These are phyloP conservation scores for Sungouiozyma ichnusensis DNA, from an alignment of 805 yeast genomes.

Conservation along the genomic window DNA sequence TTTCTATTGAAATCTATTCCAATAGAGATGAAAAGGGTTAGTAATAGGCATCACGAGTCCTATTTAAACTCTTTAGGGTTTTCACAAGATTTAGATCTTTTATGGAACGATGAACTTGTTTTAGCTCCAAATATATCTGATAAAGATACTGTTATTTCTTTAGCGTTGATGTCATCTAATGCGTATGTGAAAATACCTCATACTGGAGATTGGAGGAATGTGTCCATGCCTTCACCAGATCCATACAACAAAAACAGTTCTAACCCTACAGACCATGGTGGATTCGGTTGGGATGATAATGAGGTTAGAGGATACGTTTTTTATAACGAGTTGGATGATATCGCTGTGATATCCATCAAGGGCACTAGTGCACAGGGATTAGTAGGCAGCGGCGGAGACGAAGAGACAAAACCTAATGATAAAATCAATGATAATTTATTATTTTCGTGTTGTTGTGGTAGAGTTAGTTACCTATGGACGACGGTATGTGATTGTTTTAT, in stretches of 20 bases:
- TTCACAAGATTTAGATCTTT: background rate
- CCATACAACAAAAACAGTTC: background rate
- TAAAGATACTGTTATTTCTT: slow-evolving; percentile 54
- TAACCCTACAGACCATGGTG: slow-evolving; percentile 37
- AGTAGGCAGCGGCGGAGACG: slow-evolving; percentile 66
- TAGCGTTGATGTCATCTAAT: slow-evolving; percentile 82
- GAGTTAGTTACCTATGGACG: slow-evolving; percentile 83
- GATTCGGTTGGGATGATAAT: slow-evolving; percentile 78
- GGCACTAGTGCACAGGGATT: slow-evolving; percentile 84
- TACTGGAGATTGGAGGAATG: slow-evolving; percentile 81
- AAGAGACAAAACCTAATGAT: slow-evolving; percentile 63
- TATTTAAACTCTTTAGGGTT: slow-evolving; percentile 48
- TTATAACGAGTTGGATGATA: slow-evolving; percentile 44
- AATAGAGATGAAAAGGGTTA: slow-evolving; percentile 30
- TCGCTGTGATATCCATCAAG: slow-evolving; percentile 70
- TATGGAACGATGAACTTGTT: slow-evolving; percentile 28
- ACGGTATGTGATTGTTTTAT: slow-evolving; percentile 92
- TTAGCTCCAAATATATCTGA: slow-evolving; percentile 72
- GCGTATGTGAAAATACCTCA: slow-evolving; percentile 77
- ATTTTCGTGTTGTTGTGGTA: slow-evolving; percentile 93
- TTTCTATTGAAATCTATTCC: slow-evolving; percentile 9
- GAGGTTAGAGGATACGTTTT: slow-evolving; percentile 91
- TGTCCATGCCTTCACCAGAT: slow-evolving; percentile 42
- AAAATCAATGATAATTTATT: slow-evolving; percentile 78
- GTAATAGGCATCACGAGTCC: slow-evolving; percentile 45